Percentiles rank a stretch among this genome's conserved stretches.
Evolutionary conservation across 2,329 filamentous ascomycete species (phyloP).

Genomic region (Zymoseptoria tritici): DNA sequence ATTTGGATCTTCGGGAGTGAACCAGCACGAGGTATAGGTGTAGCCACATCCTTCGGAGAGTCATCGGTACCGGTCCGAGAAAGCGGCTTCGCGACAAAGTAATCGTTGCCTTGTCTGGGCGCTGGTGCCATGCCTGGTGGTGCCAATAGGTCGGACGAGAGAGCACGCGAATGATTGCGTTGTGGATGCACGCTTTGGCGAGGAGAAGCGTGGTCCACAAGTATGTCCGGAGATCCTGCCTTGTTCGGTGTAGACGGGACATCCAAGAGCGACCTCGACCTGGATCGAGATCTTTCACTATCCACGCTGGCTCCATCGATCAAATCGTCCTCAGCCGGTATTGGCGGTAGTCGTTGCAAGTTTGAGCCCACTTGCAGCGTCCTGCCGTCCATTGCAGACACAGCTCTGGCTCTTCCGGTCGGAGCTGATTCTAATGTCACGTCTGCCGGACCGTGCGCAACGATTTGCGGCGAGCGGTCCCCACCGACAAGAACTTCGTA

Average conservation of each 20-base stretch:
- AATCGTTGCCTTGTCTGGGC: slow-evolving; percentile 4
- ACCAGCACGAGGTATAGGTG: slow-evolving; percentile 25
- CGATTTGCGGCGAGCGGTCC: slow-evolving; percentile 7
- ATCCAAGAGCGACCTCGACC: slow-evolving; percentile 2
- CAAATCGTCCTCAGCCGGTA: slow-evolving; percentile 12
- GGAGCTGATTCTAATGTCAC: slow-evolving; percentile 17
- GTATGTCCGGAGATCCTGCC: slow-evolving; percentile 9
- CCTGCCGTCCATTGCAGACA: slow-evolving; percentile 53
- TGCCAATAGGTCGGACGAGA: not conserved
- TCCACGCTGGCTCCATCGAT: slow-evolving; percentile 7
- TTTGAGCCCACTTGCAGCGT: slow-evolving; percentile 39
- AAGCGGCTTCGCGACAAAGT: slow-evolving; percentile 7
- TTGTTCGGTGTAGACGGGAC: slow-evolving; percentile 2
- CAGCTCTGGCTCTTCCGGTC: slow-evolving; percentile 39
- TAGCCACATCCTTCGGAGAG: slow-evolving; percentile 15
- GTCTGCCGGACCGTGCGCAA: slow-evolving; percentile 2
- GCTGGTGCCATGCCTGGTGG: not conserved
- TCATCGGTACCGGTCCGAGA: slow-evolving; percentile 8
- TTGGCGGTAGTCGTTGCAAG: slow-evolving; percentile 9
- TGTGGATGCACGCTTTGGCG: not conserved
- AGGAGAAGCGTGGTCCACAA: slow-evolving; percentile 16
- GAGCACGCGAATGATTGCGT: slow-evolving; percentile 3
- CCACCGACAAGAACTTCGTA: slow-evolving; percentile 14
- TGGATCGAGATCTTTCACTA: not conserved
- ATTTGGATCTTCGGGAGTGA: slow-evolving; percentile 37